A percentile compares a stretch with the other conserved stretches of the same genome.
Evolutionary conservation across 768 basidiomycete genomes (phyloP).

Genomic region (Lactarius hatsudake): DNA sequence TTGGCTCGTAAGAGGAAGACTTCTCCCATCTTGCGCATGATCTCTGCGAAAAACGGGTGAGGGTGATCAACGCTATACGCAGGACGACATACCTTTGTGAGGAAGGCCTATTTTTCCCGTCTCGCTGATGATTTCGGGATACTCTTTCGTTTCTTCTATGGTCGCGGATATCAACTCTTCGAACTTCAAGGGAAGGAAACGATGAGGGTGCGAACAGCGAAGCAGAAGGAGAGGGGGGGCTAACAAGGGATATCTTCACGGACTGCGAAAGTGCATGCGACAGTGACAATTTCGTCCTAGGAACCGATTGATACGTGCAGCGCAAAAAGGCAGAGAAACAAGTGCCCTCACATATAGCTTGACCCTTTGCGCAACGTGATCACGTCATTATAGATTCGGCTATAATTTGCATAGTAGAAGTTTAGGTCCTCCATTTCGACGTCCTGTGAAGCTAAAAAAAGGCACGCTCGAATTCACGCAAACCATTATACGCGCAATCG

Average conservation of each 20-base stretch:
- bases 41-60: constrained; percentile 48
- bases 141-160: constrained; percentile 95
- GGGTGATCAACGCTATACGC: not conserved
- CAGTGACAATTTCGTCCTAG: constrained; percentile 91
- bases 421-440: constrained; percentile 97
- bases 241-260: constrained; percentile 90
- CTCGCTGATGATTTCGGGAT: constrained; percentile 89
- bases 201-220: not conserved
- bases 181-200: constrained; percentile 49
- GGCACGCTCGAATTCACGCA: constrained; percentile 11
- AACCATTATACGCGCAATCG: constrained; percentile 10
- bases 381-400: constrained; percentile 97
- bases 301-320: constrained; percentile 10
- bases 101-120: constrained; percentile 93
- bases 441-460: constrained; percentile 70
- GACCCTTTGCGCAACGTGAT: constrained; percentile 93
- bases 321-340: constrained; percentile 25
- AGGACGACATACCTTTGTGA: constrained; percentile 57
- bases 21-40: constrained; percentile 97
- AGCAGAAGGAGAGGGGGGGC: constrained; percentile 20
- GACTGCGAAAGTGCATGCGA: constrained; percentile 96
- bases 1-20: constrained; percentile 91
- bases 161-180: constrained; percentile 90
- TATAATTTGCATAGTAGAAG: constrained; percentile 96
- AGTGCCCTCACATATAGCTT: constrained; percentile 77